Conservation (phyloP, 2,329 filamentous ascomycete genomes). For the Exophiala xenobiotica region DNA sequence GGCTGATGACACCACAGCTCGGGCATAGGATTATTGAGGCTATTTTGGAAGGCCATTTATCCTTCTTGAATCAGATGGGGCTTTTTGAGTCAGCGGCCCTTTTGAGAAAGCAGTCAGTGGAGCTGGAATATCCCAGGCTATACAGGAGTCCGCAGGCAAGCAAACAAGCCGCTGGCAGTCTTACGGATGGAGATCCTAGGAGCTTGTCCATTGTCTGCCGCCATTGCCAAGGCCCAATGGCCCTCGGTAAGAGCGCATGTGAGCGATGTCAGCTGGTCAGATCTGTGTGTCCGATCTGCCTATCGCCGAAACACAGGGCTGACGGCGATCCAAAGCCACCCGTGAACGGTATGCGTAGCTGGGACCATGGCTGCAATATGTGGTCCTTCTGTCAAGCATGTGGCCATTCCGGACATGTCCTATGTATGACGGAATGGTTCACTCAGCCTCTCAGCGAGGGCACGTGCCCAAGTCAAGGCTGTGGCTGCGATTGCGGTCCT, state of each 20-base stretch:
- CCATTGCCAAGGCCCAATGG: slow-evolving; percentile 22
- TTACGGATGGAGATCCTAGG: slow-evolving; percentile 13
- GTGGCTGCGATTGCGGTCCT: slow-evolving; percentile 59
- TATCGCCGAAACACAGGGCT: slow-evolving; percentile 27
- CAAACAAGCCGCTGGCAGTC: slow-evolving; percentile 15
- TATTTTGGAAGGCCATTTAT: slow-evolving; percentile 58
- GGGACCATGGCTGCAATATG: slow-evolving; percentile 33
- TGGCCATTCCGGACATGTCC: slow-evolving; percentile 59
- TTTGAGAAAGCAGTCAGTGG: slow-evolving; percentile 53
- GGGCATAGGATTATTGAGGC: slow-evolving; percentile 44
- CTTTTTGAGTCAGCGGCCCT: slow-evolving; percentile 46
- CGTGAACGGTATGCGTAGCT: not conserved
- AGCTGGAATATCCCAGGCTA: slow-evolving; percentile 22
- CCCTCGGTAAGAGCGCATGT: slow-evolving; percentile 19
- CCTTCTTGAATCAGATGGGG: slow-evolving; percentile 48
- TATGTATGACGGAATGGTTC: slow-evolving; percentile 59
- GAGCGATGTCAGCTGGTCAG: slow-evolving; percentile 20
- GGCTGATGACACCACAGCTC: slow-evolving; percentile 42
- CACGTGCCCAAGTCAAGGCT: slow-evolving; percentile 59
- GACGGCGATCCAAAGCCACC: not conserved
- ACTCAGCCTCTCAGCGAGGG: slow-evolving; percentile 51
- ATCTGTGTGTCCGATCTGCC: slow-evolving; percentile 53
- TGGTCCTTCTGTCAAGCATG: slow-evolving; percentile 61
- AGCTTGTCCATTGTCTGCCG: slow-evolving; percentile 22
- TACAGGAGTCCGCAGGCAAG: slow-evolving; percentile 2